phyloP scores from a whole-genome alignment of 805 yeast species.

The Starmerella sirachaensis region DNA sequence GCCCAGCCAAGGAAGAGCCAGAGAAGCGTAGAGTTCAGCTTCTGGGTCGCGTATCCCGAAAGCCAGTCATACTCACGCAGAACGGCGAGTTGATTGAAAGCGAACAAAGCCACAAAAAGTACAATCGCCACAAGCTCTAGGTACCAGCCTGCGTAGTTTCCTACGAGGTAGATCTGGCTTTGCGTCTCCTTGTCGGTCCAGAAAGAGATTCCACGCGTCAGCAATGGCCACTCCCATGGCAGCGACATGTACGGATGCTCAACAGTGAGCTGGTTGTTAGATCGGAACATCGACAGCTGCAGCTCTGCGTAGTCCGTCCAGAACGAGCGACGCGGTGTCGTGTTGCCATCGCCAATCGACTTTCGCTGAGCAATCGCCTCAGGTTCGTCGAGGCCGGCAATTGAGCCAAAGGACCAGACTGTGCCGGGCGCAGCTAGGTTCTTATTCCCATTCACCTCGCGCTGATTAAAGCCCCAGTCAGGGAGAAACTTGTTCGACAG shows the following conservation, averaged over 20 bases:
- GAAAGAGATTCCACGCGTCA: slow-evolving; percentile 84
- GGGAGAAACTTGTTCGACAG: slow-evolving; percentile 73
- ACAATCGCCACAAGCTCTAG: slow-evolving; percentile 28
- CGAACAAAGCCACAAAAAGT: slow-evolving; percentile 48
- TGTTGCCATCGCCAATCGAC: slow-evolving; percentile 8
- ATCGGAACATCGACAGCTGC: slow-evolving; percentile 79
- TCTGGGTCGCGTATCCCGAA: slow-evolving; percentile 40
- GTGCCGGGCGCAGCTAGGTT: slow-evolving; percentile 55
- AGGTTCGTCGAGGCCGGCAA: slow-evolving; percentile 38
- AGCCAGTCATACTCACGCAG: slow-evolving; percentile 56
- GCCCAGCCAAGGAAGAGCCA: slow-evolving; percentile 81
- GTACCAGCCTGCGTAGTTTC: slow-evolving; percentile 61
- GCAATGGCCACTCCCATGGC: slow-evolving; percentile 85
- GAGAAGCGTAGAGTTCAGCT: slow-evolving; percentile 66
- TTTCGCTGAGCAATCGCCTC: slow-evolving; percentile 48
- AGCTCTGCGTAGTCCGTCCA: slow-evolving; percentile 80
- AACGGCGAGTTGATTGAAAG: slow-evolving; percentile 65
- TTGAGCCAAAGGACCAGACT: slow-evolving; percentile 64
- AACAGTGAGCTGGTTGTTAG: slow-evolving; percentile 73
- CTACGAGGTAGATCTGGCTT: slow-evolving; percentile 77
- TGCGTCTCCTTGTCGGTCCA: slow-evolving; percentile 61
- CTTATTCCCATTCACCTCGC: slow-evolving; percentile 92
- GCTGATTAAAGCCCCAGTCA: slow-evolving; percentile 88
- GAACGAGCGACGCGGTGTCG: slow-evolving; percentile 39
- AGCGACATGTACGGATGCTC: slow-evolving; percentile 93